Percentiles rank a stretch among this genome's conserved stretches.
Conservation (phyloP, 1,284 basidiomycete genomes). For the Austroboletus novae-zelandiae region DNA sequence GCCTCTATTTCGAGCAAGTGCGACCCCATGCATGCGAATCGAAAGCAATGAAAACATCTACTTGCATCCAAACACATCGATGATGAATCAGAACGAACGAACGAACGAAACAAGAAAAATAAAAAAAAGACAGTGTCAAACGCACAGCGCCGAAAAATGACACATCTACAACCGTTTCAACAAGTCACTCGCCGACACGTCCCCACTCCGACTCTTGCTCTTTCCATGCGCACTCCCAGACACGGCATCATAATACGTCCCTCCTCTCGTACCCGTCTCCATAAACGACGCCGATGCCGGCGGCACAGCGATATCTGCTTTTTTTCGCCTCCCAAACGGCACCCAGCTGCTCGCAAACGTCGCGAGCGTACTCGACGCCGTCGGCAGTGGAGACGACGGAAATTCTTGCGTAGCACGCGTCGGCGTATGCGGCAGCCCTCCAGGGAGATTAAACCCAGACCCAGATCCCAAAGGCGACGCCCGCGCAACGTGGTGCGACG, state of each 20-base stretch:
- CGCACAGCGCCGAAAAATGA: background rate
- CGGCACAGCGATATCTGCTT: constrained; percentile 22
- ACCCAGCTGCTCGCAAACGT: constrained; percentile 67
- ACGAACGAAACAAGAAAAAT: background rate
- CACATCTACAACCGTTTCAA: constrained; percentile 37
- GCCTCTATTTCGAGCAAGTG: background rate
- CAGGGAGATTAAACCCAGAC: background rate
- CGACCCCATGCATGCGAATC: background rate
- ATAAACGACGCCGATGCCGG: background rate
- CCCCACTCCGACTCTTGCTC: constrained; percentile 6
- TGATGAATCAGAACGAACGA: background rate
- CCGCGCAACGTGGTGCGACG: constrained; percentile 53
- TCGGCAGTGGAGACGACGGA: constrained; percentile 2
- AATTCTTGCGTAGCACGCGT: background rate
- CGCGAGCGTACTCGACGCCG: constrained; percentile 49
- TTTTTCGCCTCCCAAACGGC: constrained; percentile 56
- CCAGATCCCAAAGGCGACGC: constrained; percentile 44
- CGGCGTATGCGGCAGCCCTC: constrained; percentile 7
- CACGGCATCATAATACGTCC: constrained; percentile 9
- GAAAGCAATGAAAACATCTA: background rate
- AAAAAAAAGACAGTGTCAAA: background rate
- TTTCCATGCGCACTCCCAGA: constrained; percentile 2
- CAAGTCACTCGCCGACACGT: constrained; percentile 42
- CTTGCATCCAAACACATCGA: background rate
- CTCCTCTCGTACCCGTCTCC: constrained; percentile 10